Conservation (phyloP, 805 yeast species). For the Candida parachauliodes region DNA sequence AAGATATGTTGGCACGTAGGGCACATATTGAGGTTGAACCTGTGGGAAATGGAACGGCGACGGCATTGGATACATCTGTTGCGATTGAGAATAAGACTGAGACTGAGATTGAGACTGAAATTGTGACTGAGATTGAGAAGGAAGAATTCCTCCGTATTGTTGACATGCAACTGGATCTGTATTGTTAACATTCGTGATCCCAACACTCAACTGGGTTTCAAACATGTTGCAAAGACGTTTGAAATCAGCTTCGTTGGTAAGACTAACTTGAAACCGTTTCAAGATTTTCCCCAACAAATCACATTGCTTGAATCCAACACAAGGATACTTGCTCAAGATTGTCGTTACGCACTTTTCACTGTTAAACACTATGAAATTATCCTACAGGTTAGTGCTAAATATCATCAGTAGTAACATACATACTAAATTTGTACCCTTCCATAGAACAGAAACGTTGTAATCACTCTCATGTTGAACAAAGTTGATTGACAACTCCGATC, state of each 20-base stretch:
- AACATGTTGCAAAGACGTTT: conserved; percentile 10
- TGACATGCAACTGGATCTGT: conserved; percentile 2
- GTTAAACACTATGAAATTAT: conserved; percentile 1
- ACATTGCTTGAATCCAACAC: conserved; percentile 25
- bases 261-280: conserved; percentile 28
- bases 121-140: neutral
- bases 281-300: conserved; percentile 17
- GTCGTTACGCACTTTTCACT: conserved; percentile 11
- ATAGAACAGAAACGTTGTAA: conserved; percentile 11
- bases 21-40: too few species aligned
- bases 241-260: conserved; percentile 13
- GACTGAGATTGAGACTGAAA: neutral
- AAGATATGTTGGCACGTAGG: too few species aligned
- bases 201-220: conserved; percentile 1
- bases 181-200: neutral
- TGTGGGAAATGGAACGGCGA: too few species aligned
- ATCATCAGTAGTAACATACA: too few species aligned
- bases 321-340: conserved; percentile 21
- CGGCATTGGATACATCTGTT: too few species aligned
- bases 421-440: conserved; percentile 21
- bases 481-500: conserved; percentile 19
- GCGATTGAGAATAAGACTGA: neutral
- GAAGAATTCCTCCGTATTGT: too few species aligned
- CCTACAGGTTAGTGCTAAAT: too few species aligned
- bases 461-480: conserved; percentile 12